These are phyloP conservation scores for Candida smagusa DNA, from an alignment of 1,139 yeast genomes.

Conservation along the genomic window DNA sequence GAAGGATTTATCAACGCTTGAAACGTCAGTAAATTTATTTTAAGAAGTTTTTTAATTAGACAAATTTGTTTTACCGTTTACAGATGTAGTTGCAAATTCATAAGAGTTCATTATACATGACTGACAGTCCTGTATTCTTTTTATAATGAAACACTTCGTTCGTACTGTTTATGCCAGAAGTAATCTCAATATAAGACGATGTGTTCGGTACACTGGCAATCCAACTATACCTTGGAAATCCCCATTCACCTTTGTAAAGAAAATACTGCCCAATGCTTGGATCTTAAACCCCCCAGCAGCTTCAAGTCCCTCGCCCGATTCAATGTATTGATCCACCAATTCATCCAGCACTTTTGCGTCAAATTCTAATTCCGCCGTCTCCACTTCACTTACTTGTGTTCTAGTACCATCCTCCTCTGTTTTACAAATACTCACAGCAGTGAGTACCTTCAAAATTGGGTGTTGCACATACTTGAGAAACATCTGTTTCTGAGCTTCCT, in stretches of 20 bases:
- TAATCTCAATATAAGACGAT: slow-evolving; percentile 30
- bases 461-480: slow-evolving; percentile 39
- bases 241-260: slow-evolving; percentile 65
- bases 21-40: no score
- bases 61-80: no score
- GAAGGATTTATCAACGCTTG: no score
- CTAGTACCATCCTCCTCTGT: slow-evolving; percentile 24
- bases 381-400: slow-evolving; percentile 11
- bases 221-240: slow-evolving; percentile 92
- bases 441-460: slow-evolving; percentile 55
- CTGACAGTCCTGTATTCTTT: no score
- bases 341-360: slow-evolving; percentile 44
- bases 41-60: no score
- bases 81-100: no score
- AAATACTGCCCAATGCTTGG: slow-evolving; percentile 67
- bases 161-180: slow-evolving; percentile 3
- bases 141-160: no score
- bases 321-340: slow-evolving; percentile 58
- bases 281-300: slow-evolving; percentile 95
- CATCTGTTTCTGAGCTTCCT: slow-evolving; percentile 44
- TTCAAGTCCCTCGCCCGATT: slow-evolving; percentile 66
- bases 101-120: no score
- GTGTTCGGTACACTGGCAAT: slow-evolving; percentile 65
- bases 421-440: slow-evolving; percentile 62
- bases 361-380: slow-evolving; percentile 27